Conservation (phyloP, 1,284 basidiomycete genomes). For the Macrocystidia cucumis region DNA sequence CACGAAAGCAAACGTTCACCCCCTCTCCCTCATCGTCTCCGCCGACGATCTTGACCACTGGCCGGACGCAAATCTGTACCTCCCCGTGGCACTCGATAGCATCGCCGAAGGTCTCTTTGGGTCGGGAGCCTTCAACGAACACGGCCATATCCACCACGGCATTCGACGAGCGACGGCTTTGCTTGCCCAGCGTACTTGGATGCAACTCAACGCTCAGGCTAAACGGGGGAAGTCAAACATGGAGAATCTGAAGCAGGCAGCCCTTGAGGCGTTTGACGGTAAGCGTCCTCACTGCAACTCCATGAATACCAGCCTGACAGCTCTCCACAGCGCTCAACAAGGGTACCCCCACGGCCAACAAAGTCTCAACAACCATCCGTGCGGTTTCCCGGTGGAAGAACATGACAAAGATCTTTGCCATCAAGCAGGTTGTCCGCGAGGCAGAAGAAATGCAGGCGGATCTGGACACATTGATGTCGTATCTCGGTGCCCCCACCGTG, state of each 20-base stretch:
- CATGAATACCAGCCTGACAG: slow-evolving; percentile 1
- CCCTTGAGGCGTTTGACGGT: slow-evolving; percentile 14
- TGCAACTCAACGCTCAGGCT: slow-evolving; percentile 3
- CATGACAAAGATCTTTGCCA: slow-evolving; percentile 7
- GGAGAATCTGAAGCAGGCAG: slow-evolving; percentile 6
- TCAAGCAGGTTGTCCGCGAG: slow-evolving; percentile 5
- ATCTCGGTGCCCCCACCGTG: slow-evolving; percentile 10
- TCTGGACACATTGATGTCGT: slow-evolving; percentile 11
- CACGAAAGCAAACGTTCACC: slow-evolving; percentile 12
- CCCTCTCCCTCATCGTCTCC: slow-evolving; percentile 6
- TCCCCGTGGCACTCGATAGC: slow-evolving; percentile 12
- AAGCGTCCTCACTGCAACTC: slow-evolving; percentile 1
- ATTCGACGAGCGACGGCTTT: slow-evolving; percentile 3
- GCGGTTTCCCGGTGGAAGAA: slow-evolving; percentile 14
- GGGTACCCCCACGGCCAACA: background rate
- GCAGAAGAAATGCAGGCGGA: slow-evolving; percentile 11
- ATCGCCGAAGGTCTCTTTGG: slow-evolving; percentile 17
- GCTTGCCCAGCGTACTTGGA: slow-evolving; percentile 14
- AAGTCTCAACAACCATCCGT: slow-evolving; percentile 9
- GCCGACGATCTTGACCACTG: slow-evolving; percentile 6
- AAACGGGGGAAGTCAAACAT: background rate
- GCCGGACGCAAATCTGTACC: slow-evolving; percentile 12
- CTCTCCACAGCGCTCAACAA: slow-evolving; percentile 11
- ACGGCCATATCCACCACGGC: slow-evolving; percentile 3
- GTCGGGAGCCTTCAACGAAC: slow-evolving; percentile 8